These are phyloP conservation scores for Dictyophora rubrovolvata DNA, from an alignment of 768 basidiomycete genomes.

Conservation along the genomic window DNA sequence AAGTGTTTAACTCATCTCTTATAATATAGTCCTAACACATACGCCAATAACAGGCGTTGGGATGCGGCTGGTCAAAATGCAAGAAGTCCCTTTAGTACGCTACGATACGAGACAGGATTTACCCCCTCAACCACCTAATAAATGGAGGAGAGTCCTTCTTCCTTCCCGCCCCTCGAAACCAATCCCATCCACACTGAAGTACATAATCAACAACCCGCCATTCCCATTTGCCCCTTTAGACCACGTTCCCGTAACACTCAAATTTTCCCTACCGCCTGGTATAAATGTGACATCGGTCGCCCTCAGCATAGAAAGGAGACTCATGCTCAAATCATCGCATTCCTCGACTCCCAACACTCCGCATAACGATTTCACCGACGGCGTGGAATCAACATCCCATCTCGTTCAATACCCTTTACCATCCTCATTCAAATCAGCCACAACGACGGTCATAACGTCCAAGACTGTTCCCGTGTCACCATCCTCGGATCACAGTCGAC, in stretches of 20 bases:
- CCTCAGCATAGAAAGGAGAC: constrained; percentile 61
- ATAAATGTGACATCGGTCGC: constrained; percentile 53
- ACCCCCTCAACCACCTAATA: constrained; percentile 10
- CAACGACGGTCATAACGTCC: constrained; percentile 11
- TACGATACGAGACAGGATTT: constrained; percentile 45
- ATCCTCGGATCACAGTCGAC: constrained; percentile 30
- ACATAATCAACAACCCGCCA: constrained; percentile 44
- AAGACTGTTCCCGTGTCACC: constrained; percentile 28
- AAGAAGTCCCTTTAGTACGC: constrained; percentile 62
- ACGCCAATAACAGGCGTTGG: constrained; percentile 55
- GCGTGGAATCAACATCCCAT: constrained; percentile 2
- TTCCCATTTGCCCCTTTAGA: constrained; percentile 63
- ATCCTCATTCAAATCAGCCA: not conserved
- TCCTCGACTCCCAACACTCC: not conserved
- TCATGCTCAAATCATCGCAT: constrained; percentile 39
- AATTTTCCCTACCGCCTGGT: constrained; percentile 50
- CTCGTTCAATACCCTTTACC: constrained; percentile 13
- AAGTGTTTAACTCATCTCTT: constrained; percentile 13
- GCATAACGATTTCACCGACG: not conserved
- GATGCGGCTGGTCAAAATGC: constrained; percentile 54
- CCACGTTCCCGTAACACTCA: constrained; percentile 55
- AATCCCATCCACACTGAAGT: constrained; percentile 36
- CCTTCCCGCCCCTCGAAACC: constrained; percentile 24
- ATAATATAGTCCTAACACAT: constrained; percentile 57
- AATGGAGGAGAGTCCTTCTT: constrained; percentile 18